A percentile compares a stretch with the other conserved stretches of the same genome.
Conservation (phyloP, 371 early-diverging fungal genomes). For the Syncephalastrum contaminatum region DNA sequence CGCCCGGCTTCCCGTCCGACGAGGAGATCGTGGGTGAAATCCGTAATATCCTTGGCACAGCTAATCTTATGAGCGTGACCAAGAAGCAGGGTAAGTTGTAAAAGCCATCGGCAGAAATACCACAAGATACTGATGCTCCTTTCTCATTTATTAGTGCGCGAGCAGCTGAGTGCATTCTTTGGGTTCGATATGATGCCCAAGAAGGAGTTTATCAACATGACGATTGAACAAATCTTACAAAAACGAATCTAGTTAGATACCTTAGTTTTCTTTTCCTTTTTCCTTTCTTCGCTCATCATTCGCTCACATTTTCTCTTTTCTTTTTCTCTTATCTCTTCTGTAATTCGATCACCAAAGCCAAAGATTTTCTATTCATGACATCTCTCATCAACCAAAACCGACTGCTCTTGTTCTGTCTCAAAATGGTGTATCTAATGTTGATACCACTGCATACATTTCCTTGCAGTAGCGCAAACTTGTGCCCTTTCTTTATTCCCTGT, state of each 20-base stretch:
- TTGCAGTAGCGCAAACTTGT: too few species aligned
- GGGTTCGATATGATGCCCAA: constrained; percentile 78
- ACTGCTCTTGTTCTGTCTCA: too few species aligned
- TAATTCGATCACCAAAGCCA: background rate
- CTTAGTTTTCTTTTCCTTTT: constrained; percentile 9
- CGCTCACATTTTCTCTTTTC: constrained; percentile 2
- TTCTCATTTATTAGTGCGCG: constrained; percentile 59
- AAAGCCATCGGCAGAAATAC: background rate
- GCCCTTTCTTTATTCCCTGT: too few species aligned
- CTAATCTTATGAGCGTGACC: constrained; percentile 79
- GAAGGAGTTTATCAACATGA: constrained; percentile 86
- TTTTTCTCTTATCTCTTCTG: constrained; percentile 5
- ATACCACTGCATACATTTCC: too few species aligned
- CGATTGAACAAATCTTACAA: constrained; percentile 73
- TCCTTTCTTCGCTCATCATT: background rate
- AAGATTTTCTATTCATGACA: too few species aligned
- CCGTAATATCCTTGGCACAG: constrained; percentile 74
- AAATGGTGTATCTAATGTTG: too few species aligned
- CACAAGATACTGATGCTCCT: background rate
- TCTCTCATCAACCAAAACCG: too few species aligned
- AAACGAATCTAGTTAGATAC: constrained; percentile 38
- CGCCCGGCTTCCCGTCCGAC: constrained; percentile 71
- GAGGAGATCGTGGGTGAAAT: constrained; percentile 84
- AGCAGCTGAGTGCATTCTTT: constrained; percentile 76
- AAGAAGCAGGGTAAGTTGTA: constrained; percentile 71